Base-by-base conservation (phyloP, 306 rosid genomes). In the Fragaria iinumae region DNA sequence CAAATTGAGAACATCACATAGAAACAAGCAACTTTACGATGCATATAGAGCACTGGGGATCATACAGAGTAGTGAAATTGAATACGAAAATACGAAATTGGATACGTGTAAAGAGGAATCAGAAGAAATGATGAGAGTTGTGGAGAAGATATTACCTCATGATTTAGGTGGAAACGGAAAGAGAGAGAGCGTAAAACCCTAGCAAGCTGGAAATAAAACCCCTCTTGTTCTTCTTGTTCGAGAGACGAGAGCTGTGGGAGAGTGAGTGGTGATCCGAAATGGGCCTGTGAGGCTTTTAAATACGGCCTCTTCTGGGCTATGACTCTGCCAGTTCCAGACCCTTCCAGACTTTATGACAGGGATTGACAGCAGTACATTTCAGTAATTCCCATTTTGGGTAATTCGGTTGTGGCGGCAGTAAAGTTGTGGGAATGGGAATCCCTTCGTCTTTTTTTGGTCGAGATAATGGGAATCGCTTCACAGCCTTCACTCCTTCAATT, bases 141-240 rank as follows among this genome's bases (percentile, higher is more conserved):
- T 29, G 7, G 69, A 65, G 70, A 29, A 0, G 34, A 11, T 48
- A 4, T 74, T 62, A 74, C 78, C 78, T 74, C 78, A 74, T 74
- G 25, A 32, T 62, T 74, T 45, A 5, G 52, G 56, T 5, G 41
- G 11, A 9, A 57, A 14, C 41, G 20, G 47, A 71, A 17, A 23
- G 12, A 48, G 47, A 47, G n/a, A 47, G 48, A 48, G 74, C 11
- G 45, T 57, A 60, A 60, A 74, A 74, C 78, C 78, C 78, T 74
- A 74, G 69, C 9, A 44, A 56, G 77, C 55, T 56, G 55, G 55
- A 23, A 27, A 25, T 0, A 43, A 25, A 17, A 41, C 16, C 45
- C 34, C 5, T n/a, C 11, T 53, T 53, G 23, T 53, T 20, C 2
- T 25, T 4, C 8, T 16, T 11, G 20, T 69, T 27, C 1, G 34